Base-by-base conservation (phyloP, 495 filamentous ascomycete species). In the Penicillium pulvis region DNA sequence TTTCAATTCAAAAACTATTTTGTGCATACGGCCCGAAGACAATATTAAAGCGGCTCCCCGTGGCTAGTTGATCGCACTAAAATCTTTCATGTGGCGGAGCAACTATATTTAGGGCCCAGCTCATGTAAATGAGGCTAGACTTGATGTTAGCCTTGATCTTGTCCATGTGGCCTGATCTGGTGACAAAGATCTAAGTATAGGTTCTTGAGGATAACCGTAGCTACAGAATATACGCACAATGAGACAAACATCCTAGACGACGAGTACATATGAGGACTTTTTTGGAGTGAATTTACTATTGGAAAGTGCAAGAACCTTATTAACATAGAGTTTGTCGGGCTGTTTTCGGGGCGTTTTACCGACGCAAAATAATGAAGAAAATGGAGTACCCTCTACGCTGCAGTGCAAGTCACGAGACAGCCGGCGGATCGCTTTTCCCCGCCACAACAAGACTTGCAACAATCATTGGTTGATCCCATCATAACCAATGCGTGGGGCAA, bases 401-500 rank as follows among this genome's bases (percentile, higher is more conserved):
- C 16, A 41, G 39, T 28, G 16, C 17, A 17, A 41, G 35, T 41
- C 39, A 41, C 14, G 30, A 11, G 43, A 23, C 30, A 36, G 14
- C 56, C 66, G 64, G 64, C 42, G 44, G 50, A 70, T 51, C 55
- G 61, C 69, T 71, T 68, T 67, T 68, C 67, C 69, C 66, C 62
- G 57, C 59, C 59, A 61, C 58, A 41, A 26, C 11, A 48, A 19
- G 20, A 19, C 17, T 16, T 51, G 43, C 19, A 17, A 11, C 24
- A 7, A 16, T 17, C 33, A 66, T 66, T 61, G 57, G 67, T 36
- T 31, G 31, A 53, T 50, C 59, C 39, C 47, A 20, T 44, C 17
- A 12, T 49, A 23, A 19, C 31, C 26, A 14, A 12, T 19, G 17
- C 26, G 26, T 58, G 58, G 64, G 35, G 55, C 60, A 53, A 58